These are phyloP conservation scores for Chloromonas sp. DNA, from an alignment of 163 green algal species.

Conservation along the genomic window DNA sequence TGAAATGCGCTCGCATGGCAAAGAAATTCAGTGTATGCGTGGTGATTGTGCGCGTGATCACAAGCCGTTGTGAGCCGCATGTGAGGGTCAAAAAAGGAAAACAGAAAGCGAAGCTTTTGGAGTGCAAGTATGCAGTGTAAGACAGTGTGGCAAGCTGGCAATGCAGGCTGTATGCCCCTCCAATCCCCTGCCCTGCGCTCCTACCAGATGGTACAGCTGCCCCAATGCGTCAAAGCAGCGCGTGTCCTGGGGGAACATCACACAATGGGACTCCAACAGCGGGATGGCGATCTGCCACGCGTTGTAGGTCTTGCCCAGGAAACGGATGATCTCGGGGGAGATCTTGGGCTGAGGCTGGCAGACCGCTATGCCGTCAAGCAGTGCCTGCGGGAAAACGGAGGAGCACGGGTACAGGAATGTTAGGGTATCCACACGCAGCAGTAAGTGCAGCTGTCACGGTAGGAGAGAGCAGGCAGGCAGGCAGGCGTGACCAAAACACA, in stretches of 20 bases:
- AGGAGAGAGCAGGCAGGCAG: too few species aligned
- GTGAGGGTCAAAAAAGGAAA: too few species aligned
- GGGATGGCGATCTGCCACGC: slow-evolving; percentile 95
- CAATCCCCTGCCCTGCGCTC: not conserved
- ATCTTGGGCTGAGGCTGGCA: slow-evolving; percentile 97
- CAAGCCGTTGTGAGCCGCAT: too few species aligned
- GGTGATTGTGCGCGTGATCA: too few species aligned
- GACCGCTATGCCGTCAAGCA: slow-evolving; percentile 86
- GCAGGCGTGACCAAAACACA: too few species aligned
- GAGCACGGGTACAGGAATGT: slow-evolving; percentile 15
- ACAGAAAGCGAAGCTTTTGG: too few species aligned
- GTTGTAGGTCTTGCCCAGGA: slow-evolving; percentile 92
- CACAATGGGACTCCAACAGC: slow-evolving; percentile 91
- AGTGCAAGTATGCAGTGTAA: too few species aligned
- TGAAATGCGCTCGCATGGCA: not conserved
- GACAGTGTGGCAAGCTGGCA: too few species aligned
- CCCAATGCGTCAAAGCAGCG: slow-evolving; percentile 83
- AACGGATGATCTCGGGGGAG: slow-evolving; percentile 94
- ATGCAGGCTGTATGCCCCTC: too few species aligned
- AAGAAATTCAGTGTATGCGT: too few species aligned
- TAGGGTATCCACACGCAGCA: slow-evolving; percentile 70
- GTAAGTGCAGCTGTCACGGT: too few species aligned
- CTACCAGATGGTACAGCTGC: slow-evolving; percentile 66
- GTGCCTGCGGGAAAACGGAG: slow-evolving; percentile 40
- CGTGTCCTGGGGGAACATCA: slow-evolving; percentile 90